Conservation (phyloP, 176 grass and related monocot species). For the Aegilops bicornis region DNA sequence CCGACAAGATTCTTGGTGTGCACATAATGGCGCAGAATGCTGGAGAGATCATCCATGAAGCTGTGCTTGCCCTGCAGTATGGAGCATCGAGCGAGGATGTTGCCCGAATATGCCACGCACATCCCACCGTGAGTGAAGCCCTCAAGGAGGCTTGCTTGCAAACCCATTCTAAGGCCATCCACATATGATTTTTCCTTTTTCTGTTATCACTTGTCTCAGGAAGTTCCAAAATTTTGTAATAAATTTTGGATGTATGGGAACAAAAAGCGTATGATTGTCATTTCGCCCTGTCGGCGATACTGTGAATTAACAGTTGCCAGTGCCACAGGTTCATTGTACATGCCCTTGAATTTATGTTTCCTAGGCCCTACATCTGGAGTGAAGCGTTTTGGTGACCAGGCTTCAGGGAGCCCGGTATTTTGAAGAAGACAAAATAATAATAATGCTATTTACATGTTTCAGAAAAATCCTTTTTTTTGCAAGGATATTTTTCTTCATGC, state of each 20-base stretch:
- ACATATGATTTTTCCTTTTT: constrained; percentile 52
- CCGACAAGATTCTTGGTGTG: constrained; percentile 89
- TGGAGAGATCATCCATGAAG: constrained; percentile 95
- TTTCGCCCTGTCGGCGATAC: not conserved
- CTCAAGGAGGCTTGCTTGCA: constrained; percentile 96
- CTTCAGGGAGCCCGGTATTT: too few relatives aligned
- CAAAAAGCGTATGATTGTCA: not conserved
- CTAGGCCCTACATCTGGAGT: not conserved
- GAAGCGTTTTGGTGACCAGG: too few relatives aligned
- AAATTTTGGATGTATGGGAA: constrained; percentile 37
- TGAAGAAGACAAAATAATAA: too few relatives aligned
- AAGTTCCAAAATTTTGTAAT: constrained; percentile 42
- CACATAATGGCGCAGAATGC: constrained; percentile 95
- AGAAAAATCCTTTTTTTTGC: too few relatives aligned
- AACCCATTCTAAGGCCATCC: constrained; percentile 87
- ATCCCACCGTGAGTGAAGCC: constrained; percentile 95
- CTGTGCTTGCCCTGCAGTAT: constrained; percentile 85
- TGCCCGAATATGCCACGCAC: constrained; percentile 89
- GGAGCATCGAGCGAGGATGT: constrained; percentile 97
- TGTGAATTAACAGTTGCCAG: constrained; percentile 23
- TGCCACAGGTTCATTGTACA: not conserved
- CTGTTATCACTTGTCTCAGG: constrained; percentile 29
- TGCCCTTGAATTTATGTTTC: not conserved
- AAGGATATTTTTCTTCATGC: too few relatives aligned
- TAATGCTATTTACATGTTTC: too few relatives aligned